A percentile compares a stretch with the other conserved stretches of the same genome.
These are phyloP conservation scores for Cystobasidium sp. DNA, from an alignment of 1,284 basidiomycete genomes.

Conservation along the genomic window DNA sequence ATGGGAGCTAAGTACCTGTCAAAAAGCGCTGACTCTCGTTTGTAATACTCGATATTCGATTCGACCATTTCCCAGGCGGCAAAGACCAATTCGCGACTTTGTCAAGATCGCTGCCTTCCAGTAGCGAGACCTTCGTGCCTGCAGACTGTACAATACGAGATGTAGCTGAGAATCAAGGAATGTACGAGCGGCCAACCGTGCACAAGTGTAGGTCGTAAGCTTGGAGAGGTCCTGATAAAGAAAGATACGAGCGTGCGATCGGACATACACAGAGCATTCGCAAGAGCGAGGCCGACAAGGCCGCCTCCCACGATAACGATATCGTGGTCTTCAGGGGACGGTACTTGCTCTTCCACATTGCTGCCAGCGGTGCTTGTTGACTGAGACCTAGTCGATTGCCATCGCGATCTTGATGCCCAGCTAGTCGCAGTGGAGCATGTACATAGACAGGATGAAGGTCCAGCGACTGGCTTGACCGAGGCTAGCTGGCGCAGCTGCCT, in stretches of 20 bases:
- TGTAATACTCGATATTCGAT: constrained; percentile 87
- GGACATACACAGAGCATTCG: constrained; percentile 75
- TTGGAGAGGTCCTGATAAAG: constrained; percentile 6
- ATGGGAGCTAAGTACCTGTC: constrained; percentile 62
- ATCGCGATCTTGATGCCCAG: constrained; percentile 22
- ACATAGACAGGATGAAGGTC: constrained; percentile 24
- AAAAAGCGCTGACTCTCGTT: constrained; percentile 78
- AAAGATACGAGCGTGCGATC: constrained; percentile 12
- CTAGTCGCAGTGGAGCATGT: neutral
- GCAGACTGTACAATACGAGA: constrained; percentile 27
- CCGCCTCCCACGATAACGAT: constrained; percentile 94
- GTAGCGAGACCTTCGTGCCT: constrained; percentile 64
- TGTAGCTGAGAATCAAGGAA: constrained; percentile 11
- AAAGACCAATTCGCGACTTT: constrained; percentile 72
- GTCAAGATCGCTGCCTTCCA: constrained; percentile 78
- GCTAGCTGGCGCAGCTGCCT: constrained; percentile 3
- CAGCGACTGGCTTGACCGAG: neutral
- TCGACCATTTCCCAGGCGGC: constrained; percentile 70
- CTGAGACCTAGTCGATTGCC: constrained; percentile 21
- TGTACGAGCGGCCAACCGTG: neutral
- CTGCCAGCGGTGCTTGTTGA: constrained; percentile 3
- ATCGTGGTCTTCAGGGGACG: constrained; percentile 65
- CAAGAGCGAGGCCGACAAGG: constrained; percentile 86
- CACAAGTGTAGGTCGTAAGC: constrained; percentile 4
- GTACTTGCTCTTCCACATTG: neutral